phyloP scores from a whole-genome alignment of 495 filamentous ascomycete genomes.

The Bathelium albidoporum region DNA sequence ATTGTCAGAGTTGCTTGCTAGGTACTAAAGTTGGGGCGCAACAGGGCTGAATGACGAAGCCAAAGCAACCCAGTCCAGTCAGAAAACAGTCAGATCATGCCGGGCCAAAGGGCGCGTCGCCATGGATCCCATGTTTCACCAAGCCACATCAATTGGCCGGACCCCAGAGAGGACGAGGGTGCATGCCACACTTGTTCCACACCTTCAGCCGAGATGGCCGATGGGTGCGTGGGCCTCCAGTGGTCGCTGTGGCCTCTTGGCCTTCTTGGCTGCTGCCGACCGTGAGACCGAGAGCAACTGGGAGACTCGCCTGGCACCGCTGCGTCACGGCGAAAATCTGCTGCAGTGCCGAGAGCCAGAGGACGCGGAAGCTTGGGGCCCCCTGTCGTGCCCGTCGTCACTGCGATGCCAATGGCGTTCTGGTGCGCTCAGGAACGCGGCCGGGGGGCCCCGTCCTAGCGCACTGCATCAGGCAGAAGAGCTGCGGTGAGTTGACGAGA shows the following conservation, averaged over 20 bases:
- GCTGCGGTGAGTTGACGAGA: background rate
- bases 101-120: background rate
- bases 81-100: conserved; percentile 6
- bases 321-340: background rate
- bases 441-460: background rate
- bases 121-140: conserved; percentile 6
- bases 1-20: background rate
- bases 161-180: background rate
- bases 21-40: background rate
- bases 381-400: no score
- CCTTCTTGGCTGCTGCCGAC: no score
- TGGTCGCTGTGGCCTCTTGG: no score
- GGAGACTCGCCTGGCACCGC: background rate
- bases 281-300: background rate
- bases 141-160: background rate
- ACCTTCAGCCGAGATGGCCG: background rate
- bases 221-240: no score
- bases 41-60: conserved; percentile 5
- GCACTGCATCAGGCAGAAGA: background rate
- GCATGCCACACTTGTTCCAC: background rate
- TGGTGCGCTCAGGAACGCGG: background rate
- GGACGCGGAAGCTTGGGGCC: no score
- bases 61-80: background rate
- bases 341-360: background rate
- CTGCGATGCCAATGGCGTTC: no score